Percentiles rank a stretch among this genome's conserved stretches.
phyloP scores from a whole-genome alignment of 2,329 filamentous ascomycete species.

The Talaromyces sp. region DNA sequence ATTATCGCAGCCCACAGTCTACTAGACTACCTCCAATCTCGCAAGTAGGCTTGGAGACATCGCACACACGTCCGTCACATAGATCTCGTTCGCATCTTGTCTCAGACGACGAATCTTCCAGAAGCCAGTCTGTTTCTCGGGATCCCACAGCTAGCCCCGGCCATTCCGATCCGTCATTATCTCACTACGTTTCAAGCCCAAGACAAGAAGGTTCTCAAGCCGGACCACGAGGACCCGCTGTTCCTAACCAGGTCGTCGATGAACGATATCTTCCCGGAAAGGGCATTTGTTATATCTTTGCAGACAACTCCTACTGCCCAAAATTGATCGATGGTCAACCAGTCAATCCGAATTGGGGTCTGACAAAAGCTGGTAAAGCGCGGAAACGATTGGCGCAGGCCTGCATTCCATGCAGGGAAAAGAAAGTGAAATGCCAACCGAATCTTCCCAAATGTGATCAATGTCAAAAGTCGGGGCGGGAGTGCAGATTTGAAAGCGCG shows the following conservation, averaged over 20 bases:
- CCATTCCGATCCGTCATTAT: constrained; percentile 2
- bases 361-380: constrained; percentile 91
- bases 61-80: not conserved
- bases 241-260: constrained; percentile 39
- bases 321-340: constrained; percentile 80
- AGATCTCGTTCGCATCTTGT: not conserved
- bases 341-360: constrained; percentile 89
- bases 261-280: constrained; percentile 64
- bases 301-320: constrained; percentile 79
- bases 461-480: constrained; percentile 84
- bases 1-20: constrained; percentile 2
- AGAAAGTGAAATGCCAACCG: constrained; percentile 96
- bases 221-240: constrained; percentile 22
- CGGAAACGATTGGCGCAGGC: constrained; percentile 87
- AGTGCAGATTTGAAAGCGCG: constrained; percentile 84
- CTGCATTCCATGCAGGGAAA: constrained; percentile 90
- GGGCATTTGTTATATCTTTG: constrained; percentile 80
- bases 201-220: constrained; percentile 23
- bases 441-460: constrained; percentile 84
- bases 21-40: constrained; percentile 32
- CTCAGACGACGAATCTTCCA: constrained; percentile 4
- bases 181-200: not conserved
- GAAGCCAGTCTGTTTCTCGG: not conserved
- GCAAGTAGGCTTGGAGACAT: constrained; percentile 29
- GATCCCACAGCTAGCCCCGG: constrained; percentile 15